Evolutionary conservation across 2,329 filamentous ascomycete species (phyloP).

Genomic region (Teratosphaeria pseudoeucalypti): DNA sequence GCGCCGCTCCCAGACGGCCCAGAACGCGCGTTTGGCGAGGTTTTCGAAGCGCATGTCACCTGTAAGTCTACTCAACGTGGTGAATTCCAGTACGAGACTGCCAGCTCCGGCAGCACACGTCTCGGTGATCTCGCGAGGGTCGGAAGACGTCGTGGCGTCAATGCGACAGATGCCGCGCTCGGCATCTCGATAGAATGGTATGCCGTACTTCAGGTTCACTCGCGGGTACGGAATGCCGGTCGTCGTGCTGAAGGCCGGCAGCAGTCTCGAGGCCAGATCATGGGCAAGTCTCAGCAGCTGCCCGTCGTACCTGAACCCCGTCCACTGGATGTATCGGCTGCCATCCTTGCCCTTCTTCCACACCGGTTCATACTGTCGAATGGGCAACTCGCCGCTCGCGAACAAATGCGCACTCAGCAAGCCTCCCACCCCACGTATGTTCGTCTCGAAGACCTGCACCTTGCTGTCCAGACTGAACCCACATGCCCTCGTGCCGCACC

Average conservation of each 20-base stretch:
- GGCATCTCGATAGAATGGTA: slow-evolving; percentile 69
- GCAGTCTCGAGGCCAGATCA: slow-evolving; percentile 70
- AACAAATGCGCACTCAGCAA: slow-evolving; percentile 89
- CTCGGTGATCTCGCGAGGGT: slow-evolving; percentile 68
- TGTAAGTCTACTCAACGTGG: slow-evolving; percentile 77
- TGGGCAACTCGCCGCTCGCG: slow-evolving; percentile 80
- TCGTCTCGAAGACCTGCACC: slow-evolving; percentile 96
- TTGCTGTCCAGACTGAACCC: slow-evolving; percentile 96
- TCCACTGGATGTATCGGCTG: slow-evolving; percentile 30
- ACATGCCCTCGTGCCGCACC: slow-evolving; percentile 59
- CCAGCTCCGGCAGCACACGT: slow-evolving; percentile 96
- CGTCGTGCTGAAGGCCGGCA: slow-evolving; percentile 84
- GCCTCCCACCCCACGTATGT: slow-evolving; percentile 85
- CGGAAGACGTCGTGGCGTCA: slow-evolving; percentile 34
- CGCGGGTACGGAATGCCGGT: slow-evolving; percentile 91
- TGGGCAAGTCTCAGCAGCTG: slow-evolving; percentile 82
- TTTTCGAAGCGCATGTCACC: slow-evolving; percentile 82
- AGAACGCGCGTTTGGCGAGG: slow-evolving; percentile 83
- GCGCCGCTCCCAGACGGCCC: slow-evolving; percentile 86
- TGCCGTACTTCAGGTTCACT: slow-evolving; percentile 81
- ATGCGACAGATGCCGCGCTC: slow-evolving; percentile 37
- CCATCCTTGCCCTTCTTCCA: slow-evolving; percentile 22
- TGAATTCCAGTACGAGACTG: slow-evolving; percentile 87
- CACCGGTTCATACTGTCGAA: slow-evolving; percentile 59
- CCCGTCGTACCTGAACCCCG: slow-evolving; percentile 70